Percentiles rank a stretch among this genome's conserved stretches.
These are phyloP conservation scores for Trichocladium uniseriatum DNA, from an alignment of 495 filamentous ascomycete species.

Conservation along the genomic window DNA sequence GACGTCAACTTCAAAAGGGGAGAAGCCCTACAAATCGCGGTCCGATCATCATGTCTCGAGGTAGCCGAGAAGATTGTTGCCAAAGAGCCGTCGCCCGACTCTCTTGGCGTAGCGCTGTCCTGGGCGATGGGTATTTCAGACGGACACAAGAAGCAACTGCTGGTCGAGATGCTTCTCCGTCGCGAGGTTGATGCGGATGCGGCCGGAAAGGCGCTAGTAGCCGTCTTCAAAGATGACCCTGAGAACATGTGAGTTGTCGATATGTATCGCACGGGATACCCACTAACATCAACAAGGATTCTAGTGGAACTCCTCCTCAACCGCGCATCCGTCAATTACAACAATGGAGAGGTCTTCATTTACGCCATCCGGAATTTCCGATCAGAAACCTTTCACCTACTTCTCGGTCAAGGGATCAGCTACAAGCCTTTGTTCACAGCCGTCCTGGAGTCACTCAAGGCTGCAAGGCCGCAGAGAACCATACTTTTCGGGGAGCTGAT, in stretches of 20 bases:
- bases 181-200: slow-evolving; percentile 24
- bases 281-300: background rate
- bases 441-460: slow-evolving; percentile 18
- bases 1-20: slow-evolving; percentile 32
- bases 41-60: slow-evolving; percentile 20
- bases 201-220: slow-evolving; percentile 27
- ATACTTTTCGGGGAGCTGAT: slow-evolving; percentile 15
- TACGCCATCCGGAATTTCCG: slow-evolving; percentile 22
- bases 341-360: slow-evolving; percentile 26
- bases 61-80: slow-evolving; percentile 27
- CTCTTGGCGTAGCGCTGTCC: slow-evolving; percentile 18
- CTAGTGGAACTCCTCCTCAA: slow-evolving; percentile 19
- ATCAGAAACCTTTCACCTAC: slow-evolving; percentile 17
- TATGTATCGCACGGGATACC: background rate
- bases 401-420: slow-evolving; percentile 19
- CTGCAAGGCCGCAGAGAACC: slow-evolving; percentile 3
- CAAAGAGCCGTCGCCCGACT: slow-evolving; percentile 23
- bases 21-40: slow-evolving; percentile 30
- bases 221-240: slow-evolving; percentile 24
- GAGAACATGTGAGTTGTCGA: slow-evolving; percentile 13
- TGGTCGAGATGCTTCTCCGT: slow-evolving; percentile 18
- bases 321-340: slow-evolving; percentile 22
- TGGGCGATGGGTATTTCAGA: slow-evolving; percentile 19
- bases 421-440: slow-evolving; percentile 23
- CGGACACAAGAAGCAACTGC: background rate